A percentile compares a stretch with the other conserved stretches of the same genome.
These are phyloP conservation scores for Chrysoporthe deuterocubensis DNA, from an alignment of 2,329 filamentous ascomycete genomes.

Conservation along the genomic window DNA sequence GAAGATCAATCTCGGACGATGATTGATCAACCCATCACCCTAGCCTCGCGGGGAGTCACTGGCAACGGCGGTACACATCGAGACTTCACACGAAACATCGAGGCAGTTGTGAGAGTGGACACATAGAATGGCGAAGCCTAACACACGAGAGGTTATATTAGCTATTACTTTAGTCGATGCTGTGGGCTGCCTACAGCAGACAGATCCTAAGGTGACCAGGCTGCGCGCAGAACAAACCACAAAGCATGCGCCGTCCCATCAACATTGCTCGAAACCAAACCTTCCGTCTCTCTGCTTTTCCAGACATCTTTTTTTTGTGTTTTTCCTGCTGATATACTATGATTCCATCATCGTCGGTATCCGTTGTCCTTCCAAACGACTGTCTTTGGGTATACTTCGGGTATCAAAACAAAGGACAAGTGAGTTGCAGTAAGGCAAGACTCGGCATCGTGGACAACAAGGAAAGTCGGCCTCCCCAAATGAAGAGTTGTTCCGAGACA, in stretches of 20 bases:
- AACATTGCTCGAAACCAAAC: slow-evolving; percentile 20
- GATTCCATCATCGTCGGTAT: slow-evolving; percentile 31
- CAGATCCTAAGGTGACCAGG: slow-evolving; percentile 16
- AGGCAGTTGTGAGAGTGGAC: neutral
- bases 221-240: slow-evolving; percentile 11
- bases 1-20: too few species aligned
- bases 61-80: neutral
- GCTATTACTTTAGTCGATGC: slow-evolving; percentile 23
- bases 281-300: slow-evolving; percentile 16
- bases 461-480: slow-evolving; percentile 29
- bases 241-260: slow-evolving; percentile 18
- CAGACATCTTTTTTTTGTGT: slow-evolving; percentile 22
- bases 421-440: slow-evolving; percentile 34
- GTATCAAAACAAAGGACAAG: slow-evolving; percentile 42
- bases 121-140: slow-evolving; percentile 6
- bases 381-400: slow-evolving; percentile 42
- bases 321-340: slow-evolving; percentile 18
- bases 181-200: slow-evolving; percentile 12
- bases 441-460: slow-evolving; percentile 30
- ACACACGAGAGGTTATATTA: slow-evolving; percentile 23
- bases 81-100: neutral
- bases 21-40: neutral
- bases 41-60: neutral
- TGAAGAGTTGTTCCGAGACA: slow-evolving; percentile 33
- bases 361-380: slow-evolving; percentile 33